Percentiles rank a stretch among this genome's conserved stretches.
These are phyloP conservation scores for Volvox africanus DNA, from an alignment of 139 green algal species.

Conservation along the genomic window DNA sequence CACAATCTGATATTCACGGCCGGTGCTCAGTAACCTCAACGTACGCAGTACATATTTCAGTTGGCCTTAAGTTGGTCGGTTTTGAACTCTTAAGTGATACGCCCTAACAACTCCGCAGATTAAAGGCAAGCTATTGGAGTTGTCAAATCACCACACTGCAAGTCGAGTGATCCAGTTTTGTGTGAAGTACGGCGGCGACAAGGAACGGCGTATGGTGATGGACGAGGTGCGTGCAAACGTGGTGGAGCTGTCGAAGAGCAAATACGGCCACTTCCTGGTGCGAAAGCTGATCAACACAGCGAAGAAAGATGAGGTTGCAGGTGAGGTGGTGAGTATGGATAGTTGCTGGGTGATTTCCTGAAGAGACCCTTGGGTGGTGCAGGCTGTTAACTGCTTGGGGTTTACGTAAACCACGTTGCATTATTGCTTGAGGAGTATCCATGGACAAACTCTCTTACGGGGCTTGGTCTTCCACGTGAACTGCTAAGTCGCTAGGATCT, in stretches of 20 bases:
- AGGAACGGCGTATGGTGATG: slow-evolving; percentile 70
- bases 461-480: too few species aligned
- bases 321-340: slow-evolving; percentile 48
- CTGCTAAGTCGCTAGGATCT: too few species aligned
- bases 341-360: background rate
- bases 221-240: slow-evolving; percentile 76
- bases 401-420: too few species aligned
- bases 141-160: slow-evolving; percentile 83
- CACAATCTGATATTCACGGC: too few species aligned
- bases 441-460: too few species aligned
- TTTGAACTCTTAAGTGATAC: too few species aligned
- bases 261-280: slow-evolving; percentile 89
- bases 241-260: slow-evolving; percentile 82
- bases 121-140: slow-evolving; percentile 72
- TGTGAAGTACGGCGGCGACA: slow-evolving; percentile 76
- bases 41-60: too few species aligned
- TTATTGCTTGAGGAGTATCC: too few species aligned
- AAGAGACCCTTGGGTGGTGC: too few species aligned
- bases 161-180: slow-evolving; percentile 90
- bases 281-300: slow-evolving; percentile 82
- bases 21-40: too few species aligned
- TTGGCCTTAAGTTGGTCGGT: too few species aligned
- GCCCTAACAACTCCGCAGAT: slow-evolving; percentile 48
- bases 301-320: slow-evolving; percentile 74
- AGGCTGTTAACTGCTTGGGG: too few species aligned